Base-by-base conservation (phyloP, 495 filamentous ascomycete species). In the Penicillium malachiteum region DNA sequence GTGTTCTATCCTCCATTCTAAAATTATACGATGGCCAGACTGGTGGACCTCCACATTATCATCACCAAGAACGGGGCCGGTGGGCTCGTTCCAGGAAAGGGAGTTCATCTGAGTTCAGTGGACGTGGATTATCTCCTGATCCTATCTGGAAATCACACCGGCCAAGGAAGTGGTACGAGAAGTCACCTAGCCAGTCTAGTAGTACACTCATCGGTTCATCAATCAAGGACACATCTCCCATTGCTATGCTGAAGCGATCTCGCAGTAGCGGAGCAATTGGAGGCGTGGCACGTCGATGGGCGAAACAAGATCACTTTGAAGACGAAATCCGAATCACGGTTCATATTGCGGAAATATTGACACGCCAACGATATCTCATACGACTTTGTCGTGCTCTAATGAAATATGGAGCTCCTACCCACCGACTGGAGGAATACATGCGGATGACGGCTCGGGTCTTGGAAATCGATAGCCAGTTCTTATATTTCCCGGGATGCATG, bases 401-500 rank as follows among this genome's bases (percentile, higher is more conserved):
- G 90, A 81, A 81, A 56, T 91, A 87, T 55, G 90, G 90, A 13
- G 88, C 88, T 1, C 88, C 88, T 7, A 91, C 88, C 0, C 88
- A 92, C 61, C 79, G 88, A 9, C 68, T 92, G 14, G 88, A 92
- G 66, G 87, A 89, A 60, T 96, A 96, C 64, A 88, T 97, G 87
- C 85, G 80, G 51, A 96, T 92, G 91, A 90, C 89, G 12, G 86
- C 92, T 26, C 82, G 90, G 3, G 89, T 95, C 5, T 80, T 97
- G 42, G 88, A 93, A 69, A 92, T 97, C 44, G 89, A 96, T 56
- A 89, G 86, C 40, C 91, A 96, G 56, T 97, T 96, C 62, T 72
- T 96, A 40, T 97, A 96, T 66, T 85, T 96, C 18, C 93, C 93
- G 2, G 90, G 90, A 16, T 95, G 90, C 63, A 97, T 97, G 93